These are phyloP conservation scores for Phoma sp. DNA, from an alignment of 2,329 filamentous ascomycete species.

Conservation along the genomic window DNA sequence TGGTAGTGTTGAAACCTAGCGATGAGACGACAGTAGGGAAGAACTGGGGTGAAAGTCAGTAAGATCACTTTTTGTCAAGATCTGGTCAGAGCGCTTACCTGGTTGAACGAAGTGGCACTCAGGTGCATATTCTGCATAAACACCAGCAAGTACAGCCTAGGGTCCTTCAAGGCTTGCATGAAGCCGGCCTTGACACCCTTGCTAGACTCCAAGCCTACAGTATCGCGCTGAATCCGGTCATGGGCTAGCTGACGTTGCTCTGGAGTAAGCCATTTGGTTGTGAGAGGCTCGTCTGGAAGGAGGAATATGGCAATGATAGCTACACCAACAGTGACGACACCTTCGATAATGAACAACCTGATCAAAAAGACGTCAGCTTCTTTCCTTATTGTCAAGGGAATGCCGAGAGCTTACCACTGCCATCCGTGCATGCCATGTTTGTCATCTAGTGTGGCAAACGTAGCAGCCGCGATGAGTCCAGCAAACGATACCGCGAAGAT, in stretches of 20 bases:
- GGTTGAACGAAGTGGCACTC: conserved; percentile 54
- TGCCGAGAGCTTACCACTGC: conserved; percentile 13
- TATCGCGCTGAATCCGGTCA: conserved; percentile 52
- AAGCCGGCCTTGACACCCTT: conserved; percentile 56
- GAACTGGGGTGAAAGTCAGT: conserved; percentile 36
- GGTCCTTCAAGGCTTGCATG: conserved; percentile 57
- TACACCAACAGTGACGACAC: conserved; percentile 34
- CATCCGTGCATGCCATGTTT: conserved; percentile 26
- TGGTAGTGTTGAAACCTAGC: conserved; percentile 56
- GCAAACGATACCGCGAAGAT: conserved; percentile 24
- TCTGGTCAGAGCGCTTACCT: conserved; percentile 5
- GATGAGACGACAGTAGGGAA: conserved; percentile 57
- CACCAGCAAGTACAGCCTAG: conserved; percentile 60
- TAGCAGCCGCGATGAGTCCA: conserved; percentile 24
- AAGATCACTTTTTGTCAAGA: too few species aligned
- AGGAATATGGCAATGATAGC: conserved; percentile 45
- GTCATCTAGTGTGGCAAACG: conserved; percentile 24
- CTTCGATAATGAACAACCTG: conserved; percentile 33
- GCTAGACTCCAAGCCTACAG: conserved; percentile 52
- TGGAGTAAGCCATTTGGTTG: conserved; percentile 54
- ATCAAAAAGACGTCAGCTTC: not conserved
- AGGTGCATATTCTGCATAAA: conserved; percentile 63
- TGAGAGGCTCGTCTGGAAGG: conserved; percentile 44
- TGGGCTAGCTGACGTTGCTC: conserved; percentile 53
- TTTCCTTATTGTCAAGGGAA: not conserved